These are phyloP conservation scores for Rhizopus stolonifer DNA, from an alignment of 371 early-diverging fungal genomes.

Conservation along the genomic window DNA sequence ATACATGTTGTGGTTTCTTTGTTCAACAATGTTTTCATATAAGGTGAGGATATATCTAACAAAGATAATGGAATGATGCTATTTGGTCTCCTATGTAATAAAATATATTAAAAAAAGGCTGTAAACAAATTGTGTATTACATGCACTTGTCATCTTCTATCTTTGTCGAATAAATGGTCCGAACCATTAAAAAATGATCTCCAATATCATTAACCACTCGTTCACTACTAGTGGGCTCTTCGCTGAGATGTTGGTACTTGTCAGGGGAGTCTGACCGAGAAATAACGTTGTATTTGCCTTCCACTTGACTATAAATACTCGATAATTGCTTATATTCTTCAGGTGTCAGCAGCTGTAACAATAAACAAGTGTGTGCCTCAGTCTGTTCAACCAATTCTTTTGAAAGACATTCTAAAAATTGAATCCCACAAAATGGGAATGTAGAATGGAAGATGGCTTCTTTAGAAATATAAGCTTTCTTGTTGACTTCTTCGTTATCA, in stretches of 20 bases:
- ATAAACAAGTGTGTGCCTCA: conserved; percentile 8
- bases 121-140: background rate
- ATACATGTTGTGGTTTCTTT: background rate
- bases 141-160: background rate
- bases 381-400: conserved; percentile 18
- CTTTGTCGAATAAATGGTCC: background rate
- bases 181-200: conserved; percentile 3
- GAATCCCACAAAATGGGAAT: conserved; percentile 18
- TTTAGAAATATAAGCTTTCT: background rate
- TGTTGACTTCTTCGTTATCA: background rate
- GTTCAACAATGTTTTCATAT: conserved; percentile 14
- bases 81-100: conserved; percentile 3
- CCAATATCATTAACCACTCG: background rate
- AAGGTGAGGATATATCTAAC: conserved; percentile 14
- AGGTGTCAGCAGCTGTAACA: conserved; percentile 16
- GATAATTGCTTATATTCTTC: conserved; percentile 25
- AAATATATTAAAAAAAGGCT: background rate
- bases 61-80: conserved; percentile 17
- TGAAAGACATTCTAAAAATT: conserved; percentile 24
- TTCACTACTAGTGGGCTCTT: conserved; percentile 1
- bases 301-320: conserved; percentile 5
- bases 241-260: no score
- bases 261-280: conserved; percentile 14
- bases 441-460: conserved; percentile 15
- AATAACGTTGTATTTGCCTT: conserved; percentile 11